Evolutionary conservation across 768 basidiomycete species (phyloP).

Genomic region (Auriscalpium vulgare): DNA sequence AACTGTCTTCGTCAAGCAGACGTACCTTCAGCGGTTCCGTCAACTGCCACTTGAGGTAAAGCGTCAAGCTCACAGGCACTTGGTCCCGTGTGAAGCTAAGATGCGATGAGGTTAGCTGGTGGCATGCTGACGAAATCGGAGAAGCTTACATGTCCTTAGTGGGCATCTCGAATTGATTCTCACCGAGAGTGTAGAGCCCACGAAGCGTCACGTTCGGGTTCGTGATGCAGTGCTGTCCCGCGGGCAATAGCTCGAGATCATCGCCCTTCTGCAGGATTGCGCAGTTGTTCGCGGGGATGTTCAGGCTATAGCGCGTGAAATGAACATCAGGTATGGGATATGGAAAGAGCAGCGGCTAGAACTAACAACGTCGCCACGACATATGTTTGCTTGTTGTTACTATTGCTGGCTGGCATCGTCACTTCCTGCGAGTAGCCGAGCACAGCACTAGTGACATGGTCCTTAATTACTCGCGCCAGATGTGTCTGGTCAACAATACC

Average conservation of each 20-base stretch:
- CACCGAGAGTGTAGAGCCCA: constrained; percentile 72
- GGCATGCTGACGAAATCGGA: not conserved
- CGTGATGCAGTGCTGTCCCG: constrained; percentile 80
- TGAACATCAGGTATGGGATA: not conserved
- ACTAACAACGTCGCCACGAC: constrained; percentile 72
- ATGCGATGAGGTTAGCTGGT: not conserved
- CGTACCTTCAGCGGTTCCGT: constrained; percentile 40
- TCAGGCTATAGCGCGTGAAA: constrained; percentile 37
- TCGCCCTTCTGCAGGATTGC: constrained; percentile 79
- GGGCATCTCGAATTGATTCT: constrained; percentile 81
- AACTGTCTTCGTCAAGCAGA: not conserved
- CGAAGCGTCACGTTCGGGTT: constrained; percentile 78
- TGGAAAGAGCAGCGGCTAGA: constrained; percentile 2
- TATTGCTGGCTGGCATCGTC: constrained; percentile 58
- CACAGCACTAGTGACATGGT: constrained; percentile 49
- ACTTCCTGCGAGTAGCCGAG: constrained; percentile 77
- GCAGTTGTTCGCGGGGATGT: constrained; percentile 83
- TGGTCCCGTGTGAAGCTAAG: constrained; percentile 76
- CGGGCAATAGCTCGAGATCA: constrained; percentile 68
- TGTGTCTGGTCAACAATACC: constrained; percentile 84
- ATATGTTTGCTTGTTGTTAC: constrained; percentile 47
- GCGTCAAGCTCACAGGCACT: constrained; percentile 76
- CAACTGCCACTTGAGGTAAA: constrained; percentile 74
- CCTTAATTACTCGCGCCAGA: constrained; percentile 49
- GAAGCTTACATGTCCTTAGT: constrained; percentile 72